These are phyloP conservation scores for Auricularia sp. DNA, from an alignment of 768 basidiomycete species.

Conservation along the genomic window DNA sequence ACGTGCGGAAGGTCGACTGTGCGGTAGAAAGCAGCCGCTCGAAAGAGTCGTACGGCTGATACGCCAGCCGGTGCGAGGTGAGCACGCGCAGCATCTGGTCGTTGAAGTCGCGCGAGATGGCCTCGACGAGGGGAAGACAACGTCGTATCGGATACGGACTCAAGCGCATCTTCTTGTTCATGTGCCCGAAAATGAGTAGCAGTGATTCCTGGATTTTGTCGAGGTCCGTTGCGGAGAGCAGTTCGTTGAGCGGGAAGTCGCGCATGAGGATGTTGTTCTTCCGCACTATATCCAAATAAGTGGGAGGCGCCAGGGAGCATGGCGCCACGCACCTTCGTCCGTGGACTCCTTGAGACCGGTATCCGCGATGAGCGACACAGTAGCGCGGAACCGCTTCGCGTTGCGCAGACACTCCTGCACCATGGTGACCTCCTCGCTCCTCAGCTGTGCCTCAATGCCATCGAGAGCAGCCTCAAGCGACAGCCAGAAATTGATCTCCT, in stretches of 20 bases:
- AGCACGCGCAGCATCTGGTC: slow-evolving; percentile 88
- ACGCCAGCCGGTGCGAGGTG: slow-evolving; percentile 82
- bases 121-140: slow-evolving; percentile 92
- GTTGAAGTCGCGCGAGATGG: slow-evolving; percentile 96
- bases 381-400: slow-evolving; percentile 94
- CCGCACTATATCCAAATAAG: slow-evolving; percentile 42
- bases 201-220: slow-evolving; percentile 91
- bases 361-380: slow-evolving; percentile 95
- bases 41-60: slow-evolving; percentile 90
- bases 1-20: slow-evolving; percentile 69
- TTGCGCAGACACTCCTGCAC: slow-evolving; percentile 91
- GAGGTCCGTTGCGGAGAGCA: slow-evolving; percentile 91
- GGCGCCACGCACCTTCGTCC: slow-evolving; percentile 54
- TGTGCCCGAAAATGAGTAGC: slow-evolving; percentile 78
- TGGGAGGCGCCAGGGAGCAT: slow-evolving; percentile 17
- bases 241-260: slow-evolving; percentile 95
- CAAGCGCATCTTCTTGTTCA: slow-evolving; percentile 90
- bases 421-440: slow-evolving; percentile 86
- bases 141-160: slow-evolving; percentile 96
- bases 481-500: slow-evolving; percentile 99
- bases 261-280: slow-evolving; percentile 99
- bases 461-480: slow-evolving; percentile 90
- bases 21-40: slow-evolving; percentile 73
- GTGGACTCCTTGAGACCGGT: slow-evolving; percentile 93
- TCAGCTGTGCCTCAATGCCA: slow-evolving; percentile 82